These are phyloP conservation scores for Colletotrichum lentis DNA, from an alignment of 2,329 filamentous ascomycete genomes.

Conservation along the genomic window DNA sequence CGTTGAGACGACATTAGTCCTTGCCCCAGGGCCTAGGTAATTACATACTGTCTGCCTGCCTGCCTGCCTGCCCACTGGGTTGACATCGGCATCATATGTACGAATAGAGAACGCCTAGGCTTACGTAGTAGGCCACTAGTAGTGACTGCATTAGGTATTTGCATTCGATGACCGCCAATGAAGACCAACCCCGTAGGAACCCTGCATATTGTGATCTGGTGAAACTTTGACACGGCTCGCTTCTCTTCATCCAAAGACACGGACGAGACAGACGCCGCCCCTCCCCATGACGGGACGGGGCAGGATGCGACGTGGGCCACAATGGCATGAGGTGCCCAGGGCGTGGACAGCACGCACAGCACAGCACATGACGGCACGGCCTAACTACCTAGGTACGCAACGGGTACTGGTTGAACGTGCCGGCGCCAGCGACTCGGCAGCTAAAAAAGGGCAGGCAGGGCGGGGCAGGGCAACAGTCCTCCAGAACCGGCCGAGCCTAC, in stretches of 20 bases:
- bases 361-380: background rate
- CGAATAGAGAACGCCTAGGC: no score
- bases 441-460: conserved; percentile 4
- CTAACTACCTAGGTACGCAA: background rate
- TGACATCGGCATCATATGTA: no score
- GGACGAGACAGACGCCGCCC: background rate
- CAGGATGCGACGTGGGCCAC: background rate
- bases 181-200: background rate
- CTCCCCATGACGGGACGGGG: background rate
- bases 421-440: conserved; percentile 9
- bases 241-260: conserved; percentile 9
- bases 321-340: background rate
- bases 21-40: no score
- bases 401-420: background rate
- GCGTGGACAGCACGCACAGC: background rate
- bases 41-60: no score
- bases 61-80: no score
- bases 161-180: background rate
- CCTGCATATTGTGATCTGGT: background rate
- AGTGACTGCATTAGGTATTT: background rate
- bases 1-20: conserved; percentile 6
- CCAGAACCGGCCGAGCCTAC: background rate
- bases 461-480: background rate
- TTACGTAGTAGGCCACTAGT: no score
- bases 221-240: background rate